Evolutionary conservation across 108 stramenopile genomes (phyloP).

Genomic region (Thalassiosira profunda): DNA sequence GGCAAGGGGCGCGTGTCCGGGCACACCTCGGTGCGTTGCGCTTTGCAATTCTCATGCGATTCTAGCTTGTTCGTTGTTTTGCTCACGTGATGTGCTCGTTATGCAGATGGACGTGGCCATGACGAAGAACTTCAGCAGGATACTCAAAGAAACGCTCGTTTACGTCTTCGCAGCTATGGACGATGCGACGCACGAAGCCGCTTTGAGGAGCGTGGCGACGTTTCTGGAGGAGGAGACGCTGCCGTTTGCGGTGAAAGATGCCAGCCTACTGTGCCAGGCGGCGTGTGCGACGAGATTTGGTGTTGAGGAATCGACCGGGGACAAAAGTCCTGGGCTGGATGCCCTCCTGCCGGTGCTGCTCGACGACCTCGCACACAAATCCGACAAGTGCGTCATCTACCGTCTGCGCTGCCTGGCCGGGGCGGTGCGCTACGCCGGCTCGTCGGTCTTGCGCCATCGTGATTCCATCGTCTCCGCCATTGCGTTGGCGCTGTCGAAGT

Average conservation of each 20-base stretch:
- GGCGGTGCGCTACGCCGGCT: slow-evolving; percentile 74
- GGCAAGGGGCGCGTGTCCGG: slow-evolving; percentile 77
- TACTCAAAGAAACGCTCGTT: slow-evolving; percentile 77
- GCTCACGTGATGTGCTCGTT: too few species aligned
- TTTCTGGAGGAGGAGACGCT: slow-evolving; percentile 83
- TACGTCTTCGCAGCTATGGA: slow-evolving; percentile 88
- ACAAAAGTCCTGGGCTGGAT: slow-evolving; percentile 75
- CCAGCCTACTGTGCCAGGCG: slow-evolving; percentile 79
- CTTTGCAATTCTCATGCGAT: too few species aligned
- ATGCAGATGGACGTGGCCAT: slow-evolving; percentile 78
- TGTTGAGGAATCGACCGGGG: slow-evolving; percentile 3
- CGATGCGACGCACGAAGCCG: slow-evolving; percentile 56
- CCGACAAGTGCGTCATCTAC: slow-evolving; percentile 79
- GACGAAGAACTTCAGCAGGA: slow-evolving; percentile 79
- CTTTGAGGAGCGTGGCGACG: slow-evolving; percentile 63
- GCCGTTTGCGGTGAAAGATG: slow-evolving; percentile 83
- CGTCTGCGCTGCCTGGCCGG: slow-evolving; percentile 83
- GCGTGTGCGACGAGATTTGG: slow-evolving; percentile 62
- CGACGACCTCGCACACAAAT: slow-evolving; percentile 68
- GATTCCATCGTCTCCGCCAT: slow-evolving; percentile 59
- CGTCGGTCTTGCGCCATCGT: slow-evolving; percentile 57
- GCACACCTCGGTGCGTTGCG: too few species aligned
- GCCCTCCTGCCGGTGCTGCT: slow-evolving; percentile 70
- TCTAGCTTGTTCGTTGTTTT: too few species aligned
- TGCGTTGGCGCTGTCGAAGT: slow-evolving; percentile 61